Evolutionary conservation across 2,329 filamentous ascomycete genomes (phyloP).

Genomic region (Spiromastix sp.): DNA sequence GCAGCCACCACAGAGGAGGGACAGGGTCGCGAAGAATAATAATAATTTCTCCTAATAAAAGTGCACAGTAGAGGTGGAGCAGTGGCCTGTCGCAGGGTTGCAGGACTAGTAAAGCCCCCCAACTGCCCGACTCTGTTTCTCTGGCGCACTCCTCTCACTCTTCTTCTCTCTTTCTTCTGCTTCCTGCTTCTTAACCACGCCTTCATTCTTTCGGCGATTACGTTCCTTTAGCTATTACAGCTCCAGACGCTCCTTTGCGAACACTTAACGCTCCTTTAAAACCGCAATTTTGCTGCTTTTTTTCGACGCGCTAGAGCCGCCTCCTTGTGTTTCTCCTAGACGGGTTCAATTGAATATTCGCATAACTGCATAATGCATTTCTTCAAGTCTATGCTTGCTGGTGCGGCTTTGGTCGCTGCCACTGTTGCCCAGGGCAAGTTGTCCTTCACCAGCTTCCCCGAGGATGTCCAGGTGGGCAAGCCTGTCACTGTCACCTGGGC

Average conservation of each 20-base stretch:
- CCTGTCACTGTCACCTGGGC: constrained; percentile 39
- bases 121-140: not conserved
- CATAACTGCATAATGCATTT: constrained; percentile 38
- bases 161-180: not conserved
- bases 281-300: not conserved
- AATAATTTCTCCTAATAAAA: too few species aligned
- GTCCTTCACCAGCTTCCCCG: constrained; percentile 43
- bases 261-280: not conserved
- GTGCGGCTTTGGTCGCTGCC: constrained; percentile 33
- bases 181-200: not conserved
- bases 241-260: not conserved
- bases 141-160: not conserved
- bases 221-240: not conserved
- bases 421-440: constrained; percentile 38
- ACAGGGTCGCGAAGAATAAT: too few species aligned
- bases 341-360: too few species aligned
- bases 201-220: constrained; percentile 4
- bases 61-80: too few species aligned
- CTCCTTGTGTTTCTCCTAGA: too few species aligned
- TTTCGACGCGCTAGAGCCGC: too few species aligned
- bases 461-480: constrained; percentile 38
- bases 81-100: too few species aligned
- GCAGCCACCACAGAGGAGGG: too few species aligned
- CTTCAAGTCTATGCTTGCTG: constrained; percentile 37
- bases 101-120: not conserved